Percentiles rank a stretch among this genome's conserved stretches.
Conservation (phyloP, 352 stramenopile genomes). For the Poterioochromonas sp. region DNA sequence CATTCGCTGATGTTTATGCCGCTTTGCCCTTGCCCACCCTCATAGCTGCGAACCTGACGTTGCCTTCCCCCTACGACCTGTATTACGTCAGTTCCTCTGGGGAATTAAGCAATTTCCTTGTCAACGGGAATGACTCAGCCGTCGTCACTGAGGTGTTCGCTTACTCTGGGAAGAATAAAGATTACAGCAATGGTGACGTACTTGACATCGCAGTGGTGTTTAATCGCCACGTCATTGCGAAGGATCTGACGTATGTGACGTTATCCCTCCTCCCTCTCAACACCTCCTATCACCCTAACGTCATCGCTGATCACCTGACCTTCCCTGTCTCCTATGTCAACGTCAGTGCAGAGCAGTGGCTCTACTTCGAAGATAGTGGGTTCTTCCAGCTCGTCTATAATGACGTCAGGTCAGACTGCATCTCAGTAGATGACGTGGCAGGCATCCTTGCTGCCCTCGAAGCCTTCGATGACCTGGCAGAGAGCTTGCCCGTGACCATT, state of each 20-base stretch:
- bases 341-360: background rate
- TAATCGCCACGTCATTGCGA: background rate
- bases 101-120: too few species aligned
- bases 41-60: background rate
- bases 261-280: too few species aligned
- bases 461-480: background rate
- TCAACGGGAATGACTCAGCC: too few species aligned
- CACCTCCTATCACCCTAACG: background rate
- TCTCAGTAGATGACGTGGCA: background rate
- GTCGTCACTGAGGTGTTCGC: background rate
- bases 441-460: background rate
- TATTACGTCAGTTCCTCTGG: background rate
- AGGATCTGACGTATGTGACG: too few species aligned
- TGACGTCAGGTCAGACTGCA: background rate
- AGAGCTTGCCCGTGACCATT: background rate
- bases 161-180: background rate
- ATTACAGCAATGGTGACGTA: background rate
- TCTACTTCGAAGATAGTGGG: background rate
- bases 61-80: background rate
- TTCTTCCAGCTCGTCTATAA: background rate
- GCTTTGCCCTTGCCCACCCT: too few species aligned
- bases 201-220: constrained; percentile 11
- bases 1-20: background rate
- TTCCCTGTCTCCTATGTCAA: background rate
- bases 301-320: background rate